phyloP scores from a whole-genome alignment of 805 yeast species.

The Spencermartinsiella europaea region DNA sequence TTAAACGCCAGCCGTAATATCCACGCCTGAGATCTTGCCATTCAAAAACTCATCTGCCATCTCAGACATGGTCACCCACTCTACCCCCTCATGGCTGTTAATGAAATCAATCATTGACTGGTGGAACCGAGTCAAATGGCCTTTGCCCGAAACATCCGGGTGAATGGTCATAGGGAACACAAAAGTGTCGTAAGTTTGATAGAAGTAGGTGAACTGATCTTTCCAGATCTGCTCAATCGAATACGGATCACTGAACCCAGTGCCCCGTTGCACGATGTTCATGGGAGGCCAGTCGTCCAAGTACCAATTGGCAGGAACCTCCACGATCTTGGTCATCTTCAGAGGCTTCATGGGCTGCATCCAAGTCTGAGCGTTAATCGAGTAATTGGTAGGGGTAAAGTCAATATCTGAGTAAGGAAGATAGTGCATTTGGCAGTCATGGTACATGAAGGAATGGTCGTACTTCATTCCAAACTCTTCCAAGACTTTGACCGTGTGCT shows the following conservation, averaged over 20 bases:
- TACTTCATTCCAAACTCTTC: slow-evolving; percentile 36
- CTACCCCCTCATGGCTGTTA: slow-evolving; percentile 37
- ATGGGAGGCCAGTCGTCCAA: slow-evolving; percentile 38
- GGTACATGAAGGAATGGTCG: slow-evolving; percentile 36
- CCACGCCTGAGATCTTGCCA: neutral
- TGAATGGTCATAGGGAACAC: slow-evolving; percentile 37
- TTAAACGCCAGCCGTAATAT: neutral
- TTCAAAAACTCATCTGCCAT: slow-evolving; percentile 29
- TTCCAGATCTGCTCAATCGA: slow-evolving; percentile 37
- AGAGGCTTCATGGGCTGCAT: slow-evolving; percentile 35
- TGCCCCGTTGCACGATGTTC: slow-evolving; percentile 34
- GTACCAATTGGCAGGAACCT: slow-evolving; percentile 37
- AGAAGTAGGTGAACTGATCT: slow-evolving; percentile 37
- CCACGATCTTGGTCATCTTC: slow-evolving; percentile 34
- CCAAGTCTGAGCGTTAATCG: slow-evolving; percentile 34
- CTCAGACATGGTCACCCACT: slow-evolving; percentile 38
- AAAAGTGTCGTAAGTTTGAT: slow-evolving; percentile 36
- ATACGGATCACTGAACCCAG: slow-evolving; percentile 36
- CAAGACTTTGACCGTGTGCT: slow-evolving; percentile 32
- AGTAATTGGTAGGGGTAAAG: slow-evolving; percentile 36
- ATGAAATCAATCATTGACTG: slow-evolving; percentile 35
- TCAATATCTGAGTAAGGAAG: slow-evolving; percentile 33
- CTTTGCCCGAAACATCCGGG: slow-evolving; percentile 37
- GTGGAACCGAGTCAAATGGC: slow-evolving; percentile 34
- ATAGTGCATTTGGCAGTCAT: slow-evolving; percentile 37